These are phyloP conservation scores for Paramecium bursaria DNA, from an alignment of 73 alveolate species.

Conservation along the genomic window DNA sequence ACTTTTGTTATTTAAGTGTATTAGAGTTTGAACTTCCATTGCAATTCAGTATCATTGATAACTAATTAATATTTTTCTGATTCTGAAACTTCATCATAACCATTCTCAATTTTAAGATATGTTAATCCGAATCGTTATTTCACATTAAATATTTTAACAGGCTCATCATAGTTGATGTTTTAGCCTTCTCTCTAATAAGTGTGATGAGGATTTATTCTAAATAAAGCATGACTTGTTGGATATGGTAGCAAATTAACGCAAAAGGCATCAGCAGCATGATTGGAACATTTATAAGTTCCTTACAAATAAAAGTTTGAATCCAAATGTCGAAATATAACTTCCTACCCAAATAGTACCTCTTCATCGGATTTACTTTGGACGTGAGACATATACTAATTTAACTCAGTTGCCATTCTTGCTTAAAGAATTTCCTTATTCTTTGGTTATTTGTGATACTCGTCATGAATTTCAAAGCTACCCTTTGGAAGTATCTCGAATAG, in stretches of 20 bases:
- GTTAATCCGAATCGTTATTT: slow-evolving; percentile 19
- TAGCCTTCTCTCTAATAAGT: slow-evolving; percentile 33
- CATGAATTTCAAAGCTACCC: slow-evolving; percentile 57
- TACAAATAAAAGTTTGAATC: slow-evolving; percentile 33
- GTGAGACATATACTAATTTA: slow-evolving; percentile 34
- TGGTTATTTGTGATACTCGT: slow-evolving; percentile 27
- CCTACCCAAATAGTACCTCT: slow-evolving; percentile 48
- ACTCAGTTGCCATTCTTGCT: slow-evolving; percentile 16
- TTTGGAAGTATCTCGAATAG: slow-evolving; percentile 34
- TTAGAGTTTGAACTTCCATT: slow-evolving; percentile 42
- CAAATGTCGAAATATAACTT: slow-evolving; percentile 17
- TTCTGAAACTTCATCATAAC: slow-evolving; percentile 23
- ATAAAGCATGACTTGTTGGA: slow-evolving; percentile 32
- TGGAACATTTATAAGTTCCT: slow-evolving; percentile 55
- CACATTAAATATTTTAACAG: not conserved
- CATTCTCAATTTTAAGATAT: not conserved
- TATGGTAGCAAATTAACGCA: not conserved
- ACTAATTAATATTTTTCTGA: slow-evolving; percentile 9
- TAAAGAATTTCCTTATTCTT: slow-evolving; percentile 29
- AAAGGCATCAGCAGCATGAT: slow-evolving; percentile 34
- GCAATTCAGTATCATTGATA: slow-evolving; percentile 8
- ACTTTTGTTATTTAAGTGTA: not conserved
- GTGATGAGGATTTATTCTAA: slow-evolving; percentile 31
- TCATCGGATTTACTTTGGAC: slow-evolving; percentile 19
- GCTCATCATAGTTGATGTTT: slow-evolving; percentile 38